A percentile compares a stretch with the other conserved stretches of the same genome.
Conservation (phyloP, 2,329 filamentous ascomycete species). For the Didymella lethalis region DNA sequence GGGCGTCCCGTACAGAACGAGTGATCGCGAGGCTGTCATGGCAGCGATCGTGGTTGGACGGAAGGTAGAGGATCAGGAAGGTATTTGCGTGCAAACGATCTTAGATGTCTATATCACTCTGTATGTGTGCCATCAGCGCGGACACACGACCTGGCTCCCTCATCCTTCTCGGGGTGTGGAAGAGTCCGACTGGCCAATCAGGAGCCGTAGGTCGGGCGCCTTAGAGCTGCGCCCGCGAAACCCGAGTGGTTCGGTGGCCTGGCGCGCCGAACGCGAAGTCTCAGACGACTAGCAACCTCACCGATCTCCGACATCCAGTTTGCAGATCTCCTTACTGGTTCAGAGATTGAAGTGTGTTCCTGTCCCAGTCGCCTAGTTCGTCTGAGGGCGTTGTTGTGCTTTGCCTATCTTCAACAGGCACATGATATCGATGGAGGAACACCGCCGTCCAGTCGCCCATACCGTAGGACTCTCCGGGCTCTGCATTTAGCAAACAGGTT, state of each 20-base stretch:
- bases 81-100: neutral
- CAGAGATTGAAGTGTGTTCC: slow-evolving; percentile 11
- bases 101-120: neutral
- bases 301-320: neutral
- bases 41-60: neutral
- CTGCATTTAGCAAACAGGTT: slow-evolving; percentile 11
- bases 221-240: neutral
- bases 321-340: neutral
- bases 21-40: slow-evolving; percentile 28
- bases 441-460: slow-evolving; percentile 18
- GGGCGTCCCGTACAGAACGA: slow-evolving; percentile 23
- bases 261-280: slow-evolving; percentile 1
- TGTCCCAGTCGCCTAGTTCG: slow-evolving; percentile 7
- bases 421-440: slow-evolving; percentile 15
- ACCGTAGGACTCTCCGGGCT: slow-evolving; percentile 8
- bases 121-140: slow-evolving; percentile 2
- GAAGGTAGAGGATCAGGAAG: neutral
- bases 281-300: neutral
- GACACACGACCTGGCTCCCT: neutral
- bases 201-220: neutral
- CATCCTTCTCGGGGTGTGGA: neutral
- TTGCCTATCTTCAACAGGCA: slow-evolving; percentile 8
- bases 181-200: slow-evolving; percentile 9
- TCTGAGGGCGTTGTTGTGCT: slow-evolving; percentile 11
- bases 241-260: slow-evolving; percentile 2